Evolutionary conservation across 371 early-diverging fungal genomes (phyloP).

Genomic region (Rhizopus delemar): DNA sequence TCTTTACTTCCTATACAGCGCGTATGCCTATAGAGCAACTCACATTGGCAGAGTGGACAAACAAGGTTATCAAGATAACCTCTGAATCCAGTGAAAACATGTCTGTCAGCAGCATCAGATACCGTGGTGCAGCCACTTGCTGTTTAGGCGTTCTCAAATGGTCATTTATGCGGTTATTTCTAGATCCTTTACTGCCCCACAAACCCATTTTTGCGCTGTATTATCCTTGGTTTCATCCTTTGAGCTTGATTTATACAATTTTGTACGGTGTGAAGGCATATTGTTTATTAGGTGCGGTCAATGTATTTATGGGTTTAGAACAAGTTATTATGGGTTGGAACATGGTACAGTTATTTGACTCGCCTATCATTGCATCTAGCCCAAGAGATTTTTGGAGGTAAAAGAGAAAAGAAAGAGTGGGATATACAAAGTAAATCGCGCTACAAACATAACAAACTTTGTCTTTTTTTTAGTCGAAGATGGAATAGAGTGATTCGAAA

Average conservation of each 20-base stretch:
- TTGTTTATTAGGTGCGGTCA: slow-evolving; percentile 26
- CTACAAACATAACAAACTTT: neutral
- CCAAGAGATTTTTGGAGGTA: slow-evolving; percentile 52
- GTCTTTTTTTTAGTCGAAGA: slow-evolving; percentile 28
- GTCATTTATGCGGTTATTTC: slow-evolving; percentile 16
- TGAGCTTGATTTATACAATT: slow-evolving; percentile 20
- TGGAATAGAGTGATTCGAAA: slow-evolving; percentile 43
- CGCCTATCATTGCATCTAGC: slow-evolving; percentile 36
- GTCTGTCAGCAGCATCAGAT: slow-evolving; percentile 6
- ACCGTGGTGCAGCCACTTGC: slow-evolving; percentile 25
- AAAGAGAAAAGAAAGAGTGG: neutral
- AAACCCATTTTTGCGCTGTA: slow-evolving; percentile 19
- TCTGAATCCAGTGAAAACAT: neutral
- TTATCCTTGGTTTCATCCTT: slow-evolving; percentile 25
- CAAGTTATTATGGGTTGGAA: slow-evolving; percentile 26
- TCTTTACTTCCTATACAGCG: slow-evolving; percentile 24
- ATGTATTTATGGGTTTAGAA: slow-evolving; percentile 26
- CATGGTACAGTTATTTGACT: slow-evolving; percentile 30
- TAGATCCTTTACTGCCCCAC: slow-evolving; percentile 27
- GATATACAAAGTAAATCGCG: too few species aligned
- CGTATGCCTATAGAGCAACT: slow-evolving; percentile 22
- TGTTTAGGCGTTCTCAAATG: slow-evolving; percentile 28
- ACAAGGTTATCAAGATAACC: slow-evolving; percentile 4
- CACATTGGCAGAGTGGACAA: slow-evolving; percentile 3
- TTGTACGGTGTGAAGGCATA: slow-evolving; percentile 34